Evolutionary conservation across 1,139 yeast species (phyloP), one percentile per base, ranked within the genome.

Genomic region (Schizosaccharomyces versatilis): DNA sequence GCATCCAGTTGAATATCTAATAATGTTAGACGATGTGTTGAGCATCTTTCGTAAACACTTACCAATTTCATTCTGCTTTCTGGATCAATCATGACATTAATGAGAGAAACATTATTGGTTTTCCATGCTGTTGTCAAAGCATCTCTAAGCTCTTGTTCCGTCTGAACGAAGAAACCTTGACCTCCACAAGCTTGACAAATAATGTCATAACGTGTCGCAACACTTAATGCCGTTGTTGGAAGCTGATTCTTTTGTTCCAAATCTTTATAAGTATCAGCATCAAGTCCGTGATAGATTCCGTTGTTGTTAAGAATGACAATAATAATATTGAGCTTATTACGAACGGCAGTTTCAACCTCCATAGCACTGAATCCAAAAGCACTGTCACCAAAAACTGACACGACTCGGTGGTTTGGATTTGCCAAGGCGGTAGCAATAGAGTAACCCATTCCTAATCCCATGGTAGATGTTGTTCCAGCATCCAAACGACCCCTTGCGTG

Each of bases 381-480:
- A 1, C 84, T 79, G 63, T 79, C 84, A 5, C 84, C 84, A 62
- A 77, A 80, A 48, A 79, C 74, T n/a, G 80, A 75, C 1, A 79
- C 66, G 0, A 78, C 77, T 9, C 68, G 63, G 52, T 71, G 67
- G 0, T 66, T 62, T 0, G 79, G 79, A 8, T 67, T 59, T 0
- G 76, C 72, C 2, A 68, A 66, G 59, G 77, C 77, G 7, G 83
- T 75, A 0, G 82, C 78, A 58, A 79, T 74, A 1, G 81, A 80
- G 61, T 79, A 79, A 0, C 81, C 83, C 38, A 78, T 58, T 0
- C 84, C 84, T 38, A 79, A 69, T 2, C 84, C 84, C 84, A 80
- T 79, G 0, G 84, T 79, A 1, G 83, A 84, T 64, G 77, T 78
- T 0, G 84, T 79, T 1, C 84, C 84, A 1, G 83, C 82, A 60